Evolutionary conservation across 1,284 basidiomycete species (phyloP), one percentile per base, ranked within the genome.

Genomic region (Melampsora larici-populina): DNA sequence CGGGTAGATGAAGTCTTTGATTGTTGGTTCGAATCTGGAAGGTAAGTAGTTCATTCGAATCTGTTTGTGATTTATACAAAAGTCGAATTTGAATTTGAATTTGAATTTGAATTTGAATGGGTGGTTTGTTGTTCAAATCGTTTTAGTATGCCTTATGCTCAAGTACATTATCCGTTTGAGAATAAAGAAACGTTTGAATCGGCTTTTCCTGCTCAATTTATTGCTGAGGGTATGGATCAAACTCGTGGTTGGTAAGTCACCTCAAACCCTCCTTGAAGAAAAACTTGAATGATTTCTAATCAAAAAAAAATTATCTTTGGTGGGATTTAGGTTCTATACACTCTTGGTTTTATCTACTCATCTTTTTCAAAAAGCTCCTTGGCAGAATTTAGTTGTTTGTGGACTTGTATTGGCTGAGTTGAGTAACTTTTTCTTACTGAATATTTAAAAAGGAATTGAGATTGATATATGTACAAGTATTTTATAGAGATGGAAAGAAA

Each of bases 1-100:
- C 90, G 96, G 78, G 88, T 98, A 24, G 93, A 97, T 79, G 97
- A 98, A 84, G 94, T 99, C 43, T 99, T 99, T 84, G 97, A 99
- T 84, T 99, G 97, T 84, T 99, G 97, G 97, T 99, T 99, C 84
- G 97, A 99, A 86, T 98, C 96, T 8, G 97, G 97, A 85, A 94
- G 92, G 93, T 93, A 80, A 79, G 87, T 80, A 2, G 33, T 60
- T 21, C 1, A 13, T 0, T 62, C 36, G 4, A 36, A 36, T 36
- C 36, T 31, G 49, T 43, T 11, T 5, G 49, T n/a, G n/a, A n/a
- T n/a, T n/a, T n/a, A n/a, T n/a, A n/a, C n/a, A n/a, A n/a, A n/a
- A n/a, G n/a, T n/a, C n/a, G 26, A n/a, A 17, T 40, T 9, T 26
- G 36, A 33, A 60, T 26, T 21, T 48, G 40, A 2, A 70, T 29